Evolutionary conservation across 306 rosid species (phyloP).

Genomic region (Glycine soja): DNA sequence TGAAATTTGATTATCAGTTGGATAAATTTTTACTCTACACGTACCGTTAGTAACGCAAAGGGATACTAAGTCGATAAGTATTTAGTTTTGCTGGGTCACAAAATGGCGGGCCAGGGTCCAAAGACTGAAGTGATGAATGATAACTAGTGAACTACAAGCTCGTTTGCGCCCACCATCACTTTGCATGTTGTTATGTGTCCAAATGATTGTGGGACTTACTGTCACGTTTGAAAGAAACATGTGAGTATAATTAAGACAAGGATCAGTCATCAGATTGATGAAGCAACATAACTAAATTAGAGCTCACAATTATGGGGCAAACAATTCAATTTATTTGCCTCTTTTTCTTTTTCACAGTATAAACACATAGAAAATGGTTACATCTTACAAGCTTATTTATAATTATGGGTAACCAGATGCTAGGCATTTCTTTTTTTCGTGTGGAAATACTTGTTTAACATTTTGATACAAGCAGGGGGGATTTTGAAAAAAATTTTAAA

Average conservation of each 20-base stretch:
- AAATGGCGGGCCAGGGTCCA: not conserved
- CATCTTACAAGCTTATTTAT: slow-evolving; percentile 34
- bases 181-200: not conserved
- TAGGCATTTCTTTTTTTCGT: not conserved
- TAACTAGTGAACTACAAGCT: not conserved
- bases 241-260: not conserved
- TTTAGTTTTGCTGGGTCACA: not conserved
- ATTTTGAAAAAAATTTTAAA: too few relatives aligned
- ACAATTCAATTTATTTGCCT: slow-evolving; percentile 14
- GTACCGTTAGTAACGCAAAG: too few relatives aligned
- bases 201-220: not conserved
- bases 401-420: slow-evolving; percentile 18
- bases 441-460: slow-evolving; percentile 7
- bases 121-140: not conserved
- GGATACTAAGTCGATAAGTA: not conserved
- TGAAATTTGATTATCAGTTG: too few relatives aligned
- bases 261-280: not conserved
- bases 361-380: not conserved
- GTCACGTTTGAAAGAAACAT: slow-evolving; percentile 7
- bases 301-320: not conserved
- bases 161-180: not conserved
- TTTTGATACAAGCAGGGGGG: not conserved
- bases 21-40: too few relatives aligned
- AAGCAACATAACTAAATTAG: not conserved
- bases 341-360: not conserved